A percentile compares a stretch with the other conserved stretches of the same genome.
Conservation (phyloP, 1,284 basidiomycete genomes). For the Naganishia sp. region DNA sequence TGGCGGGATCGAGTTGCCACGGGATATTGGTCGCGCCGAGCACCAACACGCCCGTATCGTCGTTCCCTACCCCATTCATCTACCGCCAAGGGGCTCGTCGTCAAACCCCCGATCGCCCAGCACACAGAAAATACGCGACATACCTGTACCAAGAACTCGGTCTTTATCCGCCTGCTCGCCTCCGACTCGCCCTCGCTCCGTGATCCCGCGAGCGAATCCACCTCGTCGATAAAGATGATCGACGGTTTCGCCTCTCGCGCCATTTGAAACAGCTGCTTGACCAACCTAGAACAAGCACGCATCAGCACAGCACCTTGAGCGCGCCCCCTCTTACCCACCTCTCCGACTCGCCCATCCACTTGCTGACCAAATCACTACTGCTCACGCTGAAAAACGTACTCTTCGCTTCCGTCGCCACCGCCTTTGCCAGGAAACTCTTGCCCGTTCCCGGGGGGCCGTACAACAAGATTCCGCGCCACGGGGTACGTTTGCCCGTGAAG, state of each 20-base stretch:
- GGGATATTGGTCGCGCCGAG: constrained; percentile 98
- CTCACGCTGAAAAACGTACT: constrained; percentile 98
- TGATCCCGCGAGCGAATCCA: constrained; percentile 92
- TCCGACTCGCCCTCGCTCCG: constrained; percentile 95
- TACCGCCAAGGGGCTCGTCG: constrained; percentile 54
- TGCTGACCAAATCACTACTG: constrained; percentile 92
- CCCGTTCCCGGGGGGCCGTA: constrained; percentile 97
- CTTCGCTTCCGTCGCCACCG: constrained; percentile 97
- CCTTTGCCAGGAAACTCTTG: constrained; percentile 93
- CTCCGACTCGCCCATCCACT: constrained; percentile 99
- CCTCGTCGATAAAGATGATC: constrained; percentile 99
- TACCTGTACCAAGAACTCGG: constrained; percentile 79
- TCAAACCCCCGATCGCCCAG: neutral
- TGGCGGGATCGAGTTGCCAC: constrained; percentile 95
- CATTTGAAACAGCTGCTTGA: constrained; percentile 95
- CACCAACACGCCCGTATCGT: constrained; percentile 95
- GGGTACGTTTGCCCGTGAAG: constrained; percentile 96
- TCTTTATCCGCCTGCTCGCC: constrained; percentile 94
- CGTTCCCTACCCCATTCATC: constrained; percentile 98
- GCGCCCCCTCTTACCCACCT: constrained; percentile 60
- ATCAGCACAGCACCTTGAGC: no score
- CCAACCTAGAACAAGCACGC: constrained; percentile 64
- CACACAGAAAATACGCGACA: neutral
- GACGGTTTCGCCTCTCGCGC: constrained; percentile 94
- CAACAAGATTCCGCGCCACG: constrained; percentile 92